A percentile compares a stretch with the other conserved stretches of the same genome.
phyloP scores from a whole-genome alignment of 2,329 filamentous ascomycete genomes.

The Aspergillus fructus region DNA sequence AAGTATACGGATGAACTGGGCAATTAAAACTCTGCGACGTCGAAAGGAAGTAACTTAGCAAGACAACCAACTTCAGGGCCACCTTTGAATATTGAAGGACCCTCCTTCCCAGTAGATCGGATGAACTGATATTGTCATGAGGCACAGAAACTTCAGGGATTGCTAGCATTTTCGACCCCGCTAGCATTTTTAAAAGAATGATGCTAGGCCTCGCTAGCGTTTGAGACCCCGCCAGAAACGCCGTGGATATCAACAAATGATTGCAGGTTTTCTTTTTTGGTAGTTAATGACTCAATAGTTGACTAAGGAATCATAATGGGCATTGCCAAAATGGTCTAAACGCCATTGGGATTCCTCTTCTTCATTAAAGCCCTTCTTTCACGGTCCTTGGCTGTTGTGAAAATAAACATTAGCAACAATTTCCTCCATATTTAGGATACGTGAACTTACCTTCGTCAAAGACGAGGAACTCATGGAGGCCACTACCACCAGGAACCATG shows the following conservation, averaged over 20 bases:
- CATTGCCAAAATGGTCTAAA: slow-evolving; percentile 20
- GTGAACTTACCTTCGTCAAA: slow-evolving; percentile 70
- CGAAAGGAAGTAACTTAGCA: neutral
- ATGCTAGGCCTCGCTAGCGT: slow-evolving; percentile 27
- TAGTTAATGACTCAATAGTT: slow-evolving; percentile 19
- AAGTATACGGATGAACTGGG: neutral
- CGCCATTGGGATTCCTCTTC: slow-evolving; percentile 49
- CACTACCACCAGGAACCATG: slow-evolving; percentile 89
- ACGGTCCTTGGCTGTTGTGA: slow-evolving; percentile 62
- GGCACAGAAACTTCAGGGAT: neutral
- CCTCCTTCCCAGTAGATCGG: neutral
- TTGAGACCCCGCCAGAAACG: slow-evolving; percentile 39
- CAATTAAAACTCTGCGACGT: neutral
- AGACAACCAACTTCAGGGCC: neutral
- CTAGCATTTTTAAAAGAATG: slow-evolving; percentile 8
- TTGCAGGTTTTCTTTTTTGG: slow-evolving; percentile 23
- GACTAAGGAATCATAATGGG: slow-evolving; percentile 21
- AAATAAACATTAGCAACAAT: slow-evolving; percentile 12
- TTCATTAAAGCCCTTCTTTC: slow-evolving; percentile 66
- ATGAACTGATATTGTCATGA: neutral
- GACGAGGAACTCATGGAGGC: slow-evolving; percentile 87
- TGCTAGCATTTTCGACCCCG: neutral
- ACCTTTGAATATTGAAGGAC: neutral
- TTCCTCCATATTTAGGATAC: neutral
- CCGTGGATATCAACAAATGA: slow-evolving; percentile 44